Conservation (phyloP, 345 rosid species). For the Populus deltoides region DNA sequence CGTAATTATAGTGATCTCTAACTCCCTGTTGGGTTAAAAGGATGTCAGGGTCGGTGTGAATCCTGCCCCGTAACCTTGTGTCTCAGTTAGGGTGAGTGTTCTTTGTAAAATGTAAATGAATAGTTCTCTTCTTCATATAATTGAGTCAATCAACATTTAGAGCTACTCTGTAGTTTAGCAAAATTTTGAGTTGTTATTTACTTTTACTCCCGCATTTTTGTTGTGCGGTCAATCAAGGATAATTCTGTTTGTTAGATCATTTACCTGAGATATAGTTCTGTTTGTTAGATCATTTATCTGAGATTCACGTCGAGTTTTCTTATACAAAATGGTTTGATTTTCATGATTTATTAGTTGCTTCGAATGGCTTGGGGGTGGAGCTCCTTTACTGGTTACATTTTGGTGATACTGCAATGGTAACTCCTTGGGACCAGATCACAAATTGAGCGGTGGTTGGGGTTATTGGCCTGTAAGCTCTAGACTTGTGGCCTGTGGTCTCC, state of each 20-base stretch:
- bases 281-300: neutral
- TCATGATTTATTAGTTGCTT: neutral
- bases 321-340: neutral
- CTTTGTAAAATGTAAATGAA: conserved; percentile 11
- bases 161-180: neutral
- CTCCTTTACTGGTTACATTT: neutral
- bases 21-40: neutral
- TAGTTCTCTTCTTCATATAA: neutral
- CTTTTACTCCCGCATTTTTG: neutral
- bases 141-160: neutral
- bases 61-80: neutral
- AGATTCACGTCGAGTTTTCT: neutral
- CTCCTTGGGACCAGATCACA: neutral
- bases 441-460: neutral
- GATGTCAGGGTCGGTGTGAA: neutral
- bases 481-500: neutral
- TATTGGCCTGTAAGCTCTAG: neutral
- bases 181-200: neutral
- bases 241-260: neutral
- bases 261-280: neutral
- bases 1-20: conserved; percentile 90
- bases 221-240: too few species aligned
- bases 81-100: conserved; percentile 10
- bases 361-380: neutral
- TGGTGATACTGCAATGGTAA: neutral